Evolutionary conservation across 2,329 filamentous ascomycete species (phyloP).

Genomic region (Colletotrichum sp.): DNA sequence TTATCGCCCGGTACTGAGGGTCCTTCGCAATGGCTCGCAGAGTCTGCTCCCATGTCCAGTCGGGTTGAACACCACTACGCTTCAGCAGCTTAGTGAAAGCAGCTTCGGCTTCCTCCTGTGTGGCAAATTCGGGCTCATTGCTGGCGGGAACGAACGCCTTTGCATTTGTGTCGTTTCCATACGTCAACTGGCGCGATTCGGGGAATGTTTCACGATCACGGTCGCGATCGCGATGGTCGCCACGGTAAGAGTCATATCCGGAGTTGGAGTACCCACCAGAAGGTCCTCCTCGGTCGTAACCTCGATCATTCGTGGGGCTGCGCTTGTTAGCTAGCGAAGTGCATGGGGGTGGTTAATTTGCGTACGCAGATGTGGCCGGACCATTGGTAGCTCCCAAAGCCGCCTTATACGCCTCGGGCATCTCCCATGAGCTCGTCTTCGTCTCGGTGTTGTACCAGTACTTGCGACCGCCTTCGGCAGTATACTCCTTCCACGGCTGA

Average conservation of each 20-base stretch:
- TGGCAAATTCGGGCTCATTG: slow-evolving; percentile 79
- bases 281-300: slow-evolving; percentile 40
- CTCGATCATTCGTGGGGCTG: slow-evolving; percentile 39
- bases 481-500: slow-evolving; percentile 94
- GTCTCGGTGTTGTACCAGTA: slow-evolving; percentile 97
- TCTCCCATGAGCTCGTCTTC: slow-evolving; percentile 92
- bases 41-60: slow-evolving; percentile 92
- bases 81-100: slow-evolving; percentile 92
- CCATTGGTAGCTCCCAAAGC: slow-evolving; percentile 67
- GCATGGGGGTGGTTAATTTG: not conserved
- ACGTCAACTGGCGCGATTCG: slow-evolving; percentile 64
- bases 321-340: slow-evolving; percentile 16
- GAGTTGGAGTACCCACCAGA: slow-evolving; percentile 39
- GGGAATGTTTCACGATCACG: slow-evolving; percentile 44
- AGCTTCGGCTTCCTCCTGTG: slow-evolving; percentile 85
- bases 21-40: slow-evolving; percentile 88
- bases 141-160: slow-evolving; percentile 66
- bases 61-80: slow-evolving; percentile 82
- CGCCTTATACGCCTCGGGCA: slow-evolving; percentile 82
- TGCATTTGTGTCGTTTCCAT: slow-evolving; percentile 59
- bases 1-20: slow-evolving; percentile 89
- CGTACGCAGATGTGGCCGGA: slow-evolving; percentile 49
- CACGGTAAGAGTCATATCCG: slow-evolving; percentile 42
- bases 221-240: slow-evolving; percentile 33
- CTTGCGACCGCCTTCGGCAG: slow-evolving; percentile 81